Conservation (phyloP, 2,329 filamentous ascomycete species). For the Botrytis tulipae region DNA sequence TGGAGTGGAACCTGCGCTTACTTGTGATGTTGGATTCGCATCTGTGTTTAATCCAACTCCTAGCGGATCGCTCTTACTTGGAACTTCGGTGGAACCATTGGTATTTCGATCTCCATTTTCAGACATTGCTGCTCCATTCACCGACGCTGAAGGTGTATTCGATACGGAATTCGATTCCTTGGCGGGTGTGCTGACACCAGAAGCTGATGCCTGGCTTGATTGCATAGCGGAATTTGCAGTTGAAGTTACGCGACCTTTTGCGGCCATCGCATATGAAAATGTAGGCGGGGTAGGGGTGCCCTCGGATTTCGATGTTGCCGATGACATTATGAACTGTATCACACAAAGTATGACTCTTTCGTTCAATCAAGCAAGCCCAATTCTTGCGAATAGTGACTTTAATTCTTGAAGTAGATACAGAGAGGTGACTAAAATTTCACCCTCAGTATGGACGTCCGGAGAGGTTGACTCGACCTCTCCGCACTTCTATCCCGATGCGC, state of each 20-base stretch:
- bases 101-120: constrained; percentile 32
- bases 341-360: constrained; percentile 12
- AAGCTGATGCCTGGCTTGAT: constrained; percentile 34
- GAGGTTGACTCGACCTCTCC: constrained; percentile 42
- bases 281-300: constrained; percentile 46
- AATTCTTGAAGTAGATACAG: constrained; percentile 22
- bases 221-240: constrained; percentile 32
- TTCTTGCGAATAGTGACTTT: constrained; percentile 6
- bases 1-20: constrained; percentile 41
- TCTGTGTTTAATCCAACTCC: constrained; percentile 28
- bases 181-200: constrained; percentile 36
- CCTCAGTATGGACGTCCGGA: constrained; percentile 40
- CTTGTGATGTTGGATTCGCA: constrained; percentile 27
- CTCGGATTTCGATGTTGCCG: constrained; percentile 41
- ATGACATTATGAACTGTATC: constrained; percentile 42
- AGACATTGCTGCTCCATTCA: constrained; percentile 28
- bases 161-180: constrained; percentile 34
- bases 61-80: constrained; percentile 26
- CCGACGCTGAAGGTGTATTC: constrained; percentile 32
- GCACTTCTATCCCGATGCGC: constrained; percentile 34
- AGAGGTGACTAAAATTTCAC: constrained; percentile 30
- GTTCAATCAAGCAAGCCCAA: constrained; percentile 14
- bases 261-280: constrained; percentile 95
- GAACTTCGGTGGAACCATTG: constrained; percentile 31
- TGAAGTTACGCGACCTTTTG: constrained; percentile 63